Evolutionary conservation across 1,284 basidiomycete species (phyloP), one percentile per base, ranked within the genome.

Genomic region (Cutaneotrichosporon cyanovorans): DNA sequence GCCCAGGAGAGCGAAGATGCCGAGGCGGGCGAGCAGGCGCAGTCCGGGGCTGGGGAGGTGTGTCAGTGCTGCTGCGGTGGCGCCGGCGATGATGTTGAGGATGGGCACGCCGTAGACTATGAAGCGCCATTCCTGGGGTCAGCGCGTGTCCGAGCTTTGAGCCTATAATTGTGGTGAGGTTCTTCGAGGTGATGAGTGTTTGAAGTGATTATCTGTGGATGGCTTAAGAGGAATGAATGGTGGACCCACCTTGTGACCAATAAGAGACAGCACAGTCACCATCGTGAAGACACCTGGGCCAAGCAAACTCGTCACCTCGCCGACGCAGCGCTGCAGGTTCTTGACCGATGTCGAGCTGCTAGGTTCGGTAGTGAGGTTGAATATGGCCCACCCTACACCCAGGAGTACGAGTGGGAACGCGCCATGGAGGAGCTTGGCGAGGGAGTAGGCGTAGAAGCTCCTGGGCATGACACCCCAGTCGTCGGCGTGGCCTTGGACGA

Each of bases 401-500:
- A 79, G 23, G 4, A 68, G 0, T 1, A 80, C 73, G 14, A 95
- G 76, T 0, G 87, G 85, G 0, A 79, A 60, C 0, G 83, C 73
- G 2, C 79, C 76, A 3, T 87, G 74, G 2, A 92, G 76, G 2
- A 96, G 77, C 56, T 85, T 90, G 0, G 90, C 90, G 0, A 97
- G 77, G 54, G 78, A 76, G 0, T 76, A 68, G 57, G 87, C 75
- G 71, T 97, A 97, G 2, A 80, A 75, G 51, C 81, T 76, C 28
- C 73, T 73, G 0, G 91, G 87, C 14, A 84, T 68, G 66, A 92
- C 85, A 54, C 95, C 93, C 93, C 93, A 98, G 21, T 93, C 82
- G 0, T 82, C 74, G 38, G 85, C 84, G 64, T 93, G 87, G 19
- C 90, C 89, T 63, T 89, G 71, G 15, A 84, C 74, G 20, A 96